phyloP scores from a whole-genome alignment of 2,329 filamentous ascomycete species.

The Pseudocercospora musae region DNA sequence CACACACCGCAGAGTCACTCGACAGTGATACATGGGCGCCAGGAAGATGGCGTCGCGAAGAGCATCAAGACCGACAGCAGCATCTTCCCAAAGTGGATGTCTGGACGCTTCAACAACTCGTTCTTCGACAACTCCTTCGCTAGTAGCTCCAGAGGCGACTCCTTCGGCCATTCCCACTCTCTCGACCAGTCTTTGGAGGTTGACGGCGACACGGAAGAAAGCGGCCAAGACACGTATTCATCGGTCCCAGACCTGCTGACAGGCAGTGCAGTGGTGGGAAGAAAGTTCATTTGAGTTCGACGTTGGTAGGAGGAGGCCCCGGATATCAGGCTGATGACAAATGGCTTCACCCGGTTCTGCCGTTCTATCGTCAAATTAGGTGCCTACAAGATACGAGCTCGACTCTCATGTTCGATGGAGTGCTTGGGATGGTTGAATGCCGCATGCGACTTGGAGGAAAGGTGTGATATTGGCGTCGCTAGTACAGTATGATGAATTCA shows the following conservation, averaged over 20 bases:
- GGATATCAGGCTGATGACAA: not conserved
- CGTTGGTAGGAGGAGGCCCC: not conserved
- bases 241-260: not conserved
- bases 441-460: not conserved
- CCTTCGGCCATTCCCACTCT: not conserved
- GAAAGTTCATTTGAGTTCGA: not conserved
- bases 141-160: not conserved
- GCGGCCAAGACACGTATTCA: not conserved
- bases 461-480: not conserved
- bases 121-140: not conserved
- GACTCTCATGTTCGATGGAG: not conserved
- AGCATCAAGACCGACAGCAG: not conserved
- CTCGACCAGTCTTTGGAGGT: not conserved
- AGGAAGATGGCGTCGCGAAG: not conserved
- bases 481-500: not conserved
- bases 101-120: not conserved
- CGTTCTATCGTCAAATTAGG: not conserved
- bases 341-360: not conserved
- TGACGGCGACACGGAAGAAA: not conserved
- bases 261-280: not conserved
- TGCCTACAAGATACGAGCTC: not conserved
- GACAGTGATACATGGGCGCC: not conserved
- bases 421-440: not conserved
- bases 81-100: not conserved
- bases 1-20: not conserved